Conservation (phyloP, 257 asterid species). For the Eustoma russellianum region DNA sequence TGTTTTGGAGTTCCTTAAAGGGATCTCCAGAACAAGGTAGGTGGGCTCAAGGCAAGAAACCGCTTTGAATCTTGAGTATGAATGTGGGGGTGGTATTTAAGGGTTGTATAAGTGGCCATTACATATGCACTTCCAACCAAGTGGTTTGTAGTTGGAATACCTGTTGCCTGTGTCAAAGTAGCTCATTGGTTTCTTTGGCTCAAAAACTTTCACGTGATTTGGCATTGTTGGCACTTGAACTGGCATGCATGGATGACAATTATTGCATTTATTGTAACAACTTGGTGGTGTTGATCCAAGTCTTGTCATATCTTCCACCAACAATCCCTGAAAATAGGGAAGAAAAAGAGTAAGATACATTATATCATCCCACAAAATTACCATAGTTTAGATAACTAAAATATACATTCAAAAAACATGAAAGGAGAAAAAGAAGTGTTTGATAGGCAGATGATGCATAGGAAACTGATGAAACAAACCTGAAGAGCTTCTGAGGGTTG, state of each 20-base stretch:
- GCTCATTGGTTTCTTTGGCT: slow-evolving; percentile 12
- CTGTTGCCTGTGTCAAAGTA: slow-evolving; percentile 43
- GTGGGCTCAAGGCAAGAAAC: no score
- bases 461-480: slow-evolving; percentile 3
- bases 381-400: background rate
- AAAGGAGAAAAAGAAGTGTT: no score
- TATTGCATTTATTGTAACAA: slow-evolving; percentile 88
- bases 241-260: slow-evolving; percentile 97
- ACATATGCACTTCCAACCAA: slow-evolving; percentile 98
- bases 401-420: background rate
- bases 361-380: no score
- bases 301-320: slow-evolving; percentile 65
- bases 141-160: slow-evolving; percentile 98
- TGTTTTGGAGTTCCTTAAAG: no score
- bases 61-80: no score
- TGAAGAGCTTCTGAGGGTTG: slow-evolving; percentile 15
- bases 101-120: slow-evolving; percentile 75
- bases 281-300: slow-evolving; percentile 96
- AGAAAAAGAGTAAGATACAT: no score
- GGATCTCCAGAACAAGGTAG: no score
- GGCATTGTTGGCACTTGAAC: slow-evolving; percentile 73
- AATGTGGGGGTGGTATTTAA: slow-evolving; percentile 6
- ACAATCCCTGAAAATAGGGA: slow-evolving; percentile 55
- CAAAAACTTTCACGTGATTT: slow-evolving; percentile 29
- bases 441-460: no score